phyloP scores from a whole-genome alignment of 2,329 filamentous ascomycete genomes.

The Graphium sp. region DNA sequence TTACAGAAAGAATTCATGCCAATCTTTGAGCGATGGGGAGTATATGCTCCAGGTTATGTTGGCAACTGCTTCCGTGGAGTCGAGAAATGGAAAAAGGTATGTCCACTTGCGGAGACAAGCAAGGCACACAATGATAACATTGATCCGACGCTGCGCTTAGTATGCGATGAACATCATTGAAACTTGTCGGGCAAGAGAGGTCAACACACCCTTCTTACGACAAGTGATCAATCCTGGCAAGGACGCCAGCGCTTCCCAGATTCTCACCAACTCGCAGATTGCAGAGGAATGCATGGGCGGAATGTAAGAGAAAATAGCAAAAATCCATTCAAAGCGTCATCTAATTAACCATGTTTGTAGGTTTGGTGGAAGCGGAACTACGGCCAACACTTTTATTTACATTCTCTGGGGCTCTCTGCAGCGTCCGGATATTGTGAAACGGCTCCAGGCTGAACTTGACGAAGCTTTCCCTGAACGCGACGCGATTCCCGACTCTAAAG shows the following conservation, averaged over 20 bases:
- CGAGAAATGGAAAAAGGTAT: slow-evolving; percentile 3
- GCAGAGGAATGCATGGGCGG: slow-evolving; percentile 5
- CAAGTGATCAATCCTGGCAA: background rate
- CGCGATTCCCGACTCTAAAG: slow-evolving; percentile 1
- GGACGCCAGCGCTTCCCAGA: background rate
- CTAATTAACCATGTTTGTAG: background rate
- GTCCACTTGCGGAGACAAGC: no score
- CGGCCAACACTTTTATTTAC: slow-evolving; percentile 5
- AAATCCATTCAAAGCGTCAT: background rate
- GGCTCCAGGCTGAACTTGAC: slow-evolving; percentile 1
- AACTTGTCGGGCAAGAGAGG: background rate
- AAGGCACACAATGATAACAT: background rate
- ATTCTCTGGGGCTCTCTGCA: slow-evolving; percentile 3
- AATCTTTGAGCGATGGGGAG: slow-evolving; percentile 1
- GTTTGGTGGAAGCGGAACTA: slow-evolving; percentile 6
- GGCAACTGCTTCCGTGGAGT: slow-evolving; percentile 3
- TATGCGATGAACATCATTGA: slow-evolving; percentile 3
- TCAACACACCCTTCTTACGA: slow-evolving; percentile 1
- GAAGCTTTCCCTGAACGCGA: slow-evolving; percentile 1
- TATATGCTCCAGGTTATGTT: slow-evolving; percentile 3
- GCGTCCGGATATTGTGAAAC: background rate
- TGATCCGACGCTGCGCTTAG: no score
- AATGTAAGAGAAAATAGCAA: slow-evolving; percentile 1
- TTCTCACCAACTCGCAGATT: slow-evolving; percentile 2
- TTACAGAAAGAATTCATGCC: slow-evolving; percentile 5